Evolutionary conservation across 352 stramenopile genomes (phyloP), one percentile per base, ranked within the genome.

Genomic region (Globisporangium paroecandrum): DNA sequence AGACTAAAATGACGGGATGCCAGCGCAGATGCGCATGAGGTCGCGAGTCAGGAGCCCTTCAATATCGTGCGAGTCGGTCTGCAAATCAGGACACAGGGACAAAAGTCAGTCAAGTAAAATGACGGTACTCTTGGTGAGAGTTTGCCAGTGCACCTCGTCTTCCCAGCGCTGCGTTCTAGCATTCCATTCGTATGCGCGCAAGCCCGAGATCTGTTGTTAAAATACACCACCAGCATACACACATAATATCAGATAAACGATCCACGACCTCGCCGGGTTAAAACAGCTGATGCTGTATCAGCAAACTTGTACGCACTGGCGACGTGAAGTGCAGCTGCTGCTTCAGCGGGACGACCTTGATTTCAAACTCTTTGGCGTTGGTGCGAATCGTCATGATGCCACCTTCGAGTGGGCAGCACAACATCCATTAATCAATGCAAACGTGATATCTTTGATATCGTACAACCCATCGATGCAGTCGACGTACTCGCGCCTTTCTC

Each of bases 21-120:
- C 87, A 4, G 75, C 73, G 75, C 87, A 94, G 32, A 84, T 71
- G 34, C 84, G 84, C 87, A 94, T 94, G 60, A 94, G 73, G 65
- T 94, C 87, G 46, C 87, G 84, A 22, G 87, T 94, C 13, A 94
- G 63, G 13, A 94, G 69, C 24, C 87, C 87, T 78, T 93, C 87
- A 36, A 93, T 78, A 63, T 94, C 87, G 66, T 94, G 87, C 34
- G 78, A 78, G 69, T 94, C 87, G 18, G 68, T 75, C 86, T 94
- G 51, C 32, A 25, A 24, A 43, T 66, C 24, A 46, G 64, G 9
- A 24, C 20, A 29, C 15, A 22, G 18, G 25, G 9, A 71, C 27
- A 34, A 32, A 18, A 56, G 13, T 59, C 61, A 65, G 8, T 29
- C 53, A 29, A 56, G 20, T 57, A 15, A 32, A 32, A 15, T 55